These are phyloP conservation scores for Lachancea nothofagi DNA, from an alignment of 805 yeast species.

Conservation along the genomic window DNA sequence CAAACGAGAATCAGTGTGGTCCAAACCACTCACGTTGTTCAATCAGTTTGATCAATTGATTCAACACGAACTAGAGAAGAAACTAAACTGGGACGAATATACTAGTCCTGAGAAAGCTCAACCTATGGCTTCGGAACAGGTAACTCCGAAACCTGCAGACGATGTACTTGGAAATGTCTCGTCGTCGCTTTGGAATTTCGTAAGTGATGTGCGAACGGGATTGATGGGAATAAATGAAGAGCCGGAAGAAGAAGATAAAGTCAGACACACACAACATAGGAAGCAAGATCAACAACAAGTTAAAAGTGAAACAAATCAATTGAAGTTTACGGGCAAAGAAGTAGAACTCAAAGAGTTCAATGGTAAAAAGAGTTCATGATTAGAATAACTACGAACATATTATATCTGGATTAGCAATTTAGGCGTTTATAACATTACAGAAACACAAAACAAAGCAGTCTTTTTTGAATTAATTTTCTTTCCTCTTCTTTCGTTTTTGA, in stretches of 20 bases:
- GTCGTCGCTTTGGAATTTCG: conserved; percentile 45
- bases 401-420: background rate
- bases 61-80: conserved; percentile 59
- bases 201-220: conserved; percentile 43
- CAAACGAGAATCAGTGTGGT: conserved; percentile 33
- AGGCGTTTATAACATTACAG: too few species aligned
- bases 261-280: too few species aligned
- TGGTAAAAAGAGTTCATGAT: background rate
- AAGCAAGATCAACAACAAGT: too few species aligned
- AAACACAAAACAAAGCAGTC: too few species aligned
- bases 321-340: conserved; percentile 3
- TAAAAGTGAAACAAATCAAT: background rate
- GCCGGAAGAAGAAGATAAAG: conserved; percentile 10
- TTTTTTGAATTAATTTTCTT: too few species aligned
- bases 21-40: conserved; percentile 54
- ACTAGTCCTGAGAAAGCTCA: background rate
- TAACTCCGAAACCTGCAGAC: conserved; percentile 2
- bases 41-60: conserved; percentile 65
- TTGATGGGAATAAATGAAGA: conserved; percentile 35
- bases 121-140: background rate
- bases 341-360: conserved; percentile 3
- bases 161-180: conserved; percentile 33
- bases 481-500: too few species aligned
- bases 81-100: conserved; percentile 34
- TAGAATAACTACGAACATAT: background rate